A percentile compares a stretch with the other conserved stretches of the same genome.
These are phyloP conservation scores for Trichophyton rubrum DNA, from an alignment of 2,329 filamentous ascomycete species.

Conservation along the genomic window DNA sequence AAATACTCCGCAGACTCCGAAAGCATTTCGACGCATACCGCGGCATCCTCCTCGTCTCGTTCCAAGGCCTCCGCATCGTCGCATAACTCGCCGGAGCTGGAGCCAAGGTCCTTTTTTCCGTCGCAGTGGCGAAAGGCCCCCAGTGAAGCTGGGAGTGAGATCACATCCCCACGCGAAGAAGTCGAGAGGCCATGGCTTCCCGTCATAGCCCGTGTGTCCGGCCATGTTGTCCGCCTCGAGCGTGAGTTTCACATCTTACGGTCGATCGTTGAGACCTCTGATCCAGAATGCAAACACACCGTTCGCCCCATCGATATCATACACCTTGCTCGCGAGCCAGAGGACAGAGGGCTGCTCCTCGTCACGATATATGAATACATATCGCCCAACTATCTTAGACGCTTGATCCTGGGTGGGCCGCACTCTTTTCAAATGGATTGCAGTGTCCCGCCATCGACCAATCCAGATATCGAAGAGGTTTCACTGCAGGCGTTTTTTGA, in stretches of 20 bases:
- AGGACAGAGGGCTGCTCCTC: conserved; percentile 58
- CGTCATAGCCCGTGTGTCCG: conserved; percentile 71
- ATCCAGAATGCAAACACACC: conserved; percentile 63
- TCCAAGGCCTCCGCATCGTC: conserved; percentile 33
- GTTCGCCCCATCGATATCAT: conserved; percentile 69
- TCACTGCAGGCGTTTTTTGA: conserved; percentile 68
- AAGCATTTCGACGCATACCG: conserved; percentile 8
- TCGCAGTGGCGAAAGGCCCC: conserved; percentile 40
- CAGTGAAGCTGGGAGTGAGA: conserved; percentile 38
- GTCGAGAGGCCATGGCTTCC: conserved; percentile 40
- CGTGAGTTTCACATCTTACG: conserved; percentile 75
- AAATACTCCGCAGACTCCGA: conserved; percentile 43
- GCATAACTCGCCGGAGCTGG: conserved; percentile 33
- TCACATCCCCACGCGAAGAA: conserved; percentile 29
- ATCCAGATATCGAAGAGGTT: conserved; percentile 33
- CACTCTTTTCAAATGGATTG: conserved; percentile 52
- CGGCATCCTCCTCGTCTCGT: conserved; percentile 32
- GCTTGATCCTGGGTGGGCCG: conserved; percentile 65
- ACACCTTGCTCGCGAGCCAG: conserved; percentile 53
- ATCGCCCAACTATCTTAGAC: conserved; percentile 58
- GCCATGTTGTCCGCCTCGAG: conserved; percentile 71
- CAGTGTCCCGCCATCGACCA: conserved; percentile 17
- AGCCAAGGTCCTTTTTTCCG: conserved; percentile 29
- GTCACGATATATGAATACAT: conserved; percentile 72
- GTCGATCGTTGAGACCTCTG: conserved; percentile 55